Base-by-base conservation (phyloP, 225 moss, liverwort and hornwort genomes). In the Pseudoscleropodium purum region DNA sequence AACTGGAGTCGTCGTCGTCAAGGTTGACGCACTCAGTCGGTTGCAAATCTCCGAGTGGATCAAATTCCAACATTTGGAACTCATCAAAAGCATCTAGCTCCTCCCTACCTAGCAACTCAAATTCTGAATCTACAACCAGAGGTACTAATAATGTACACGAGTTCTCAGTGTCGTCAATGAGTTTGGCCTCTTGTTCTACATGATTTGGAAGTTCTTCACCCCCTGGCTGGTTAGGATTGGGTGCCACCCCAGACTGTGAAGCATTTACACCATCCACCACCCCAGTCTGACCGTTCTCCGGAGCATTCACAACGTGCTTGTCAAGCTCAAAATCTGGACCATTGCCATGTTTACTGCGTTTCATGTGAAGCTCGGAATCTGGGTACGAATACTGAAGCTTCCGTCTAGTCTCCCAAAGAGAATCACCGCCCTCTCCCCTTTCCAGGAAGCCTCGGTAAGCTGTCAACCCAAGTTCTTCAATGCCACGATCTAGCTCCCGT, bases 371-470 rank as follows among this genome's bases (percentile, higher is more conserved):
- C 81, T 91, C 88, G 73, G 88, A 76, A 45, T 87, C 89, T 36
- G 63, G 86, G 60, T 91, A 84, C 52, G 79, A 82, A 51, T 87
- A 93, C 49, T 92, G 87, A 47, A 94, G 93, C 75, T 90, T 93
- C 76, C 94, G 89, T 86, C 92, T 90, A 15, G 92, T 92, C 73
- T 92, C 92, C 91, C 92, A 89, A 36, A 72, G 51, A 43, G 85
- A 41, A 52, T 88, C 90, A 60, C 27, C 36, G 31, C 41, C 79
- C 51, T 66, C 85, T 69, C 84, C 86, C 39, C 79, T 62, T 74
- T 87, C 92, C 79, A 83, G 75, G 27, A 90, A 84, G 68, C 73
- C 81, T 78, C 86, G 68, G 83, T 90, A 90, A 27, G 87, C 91
- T 61, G 90, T 92, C 66, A 86, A 87, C 24, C 90, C 92, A 14